These are phyloP conservation scores for Camptophora hylomeconis DNA, from an alignment of 2,329 filamentous ascomycete genomes.

Conservation along the genomic window DNA sequence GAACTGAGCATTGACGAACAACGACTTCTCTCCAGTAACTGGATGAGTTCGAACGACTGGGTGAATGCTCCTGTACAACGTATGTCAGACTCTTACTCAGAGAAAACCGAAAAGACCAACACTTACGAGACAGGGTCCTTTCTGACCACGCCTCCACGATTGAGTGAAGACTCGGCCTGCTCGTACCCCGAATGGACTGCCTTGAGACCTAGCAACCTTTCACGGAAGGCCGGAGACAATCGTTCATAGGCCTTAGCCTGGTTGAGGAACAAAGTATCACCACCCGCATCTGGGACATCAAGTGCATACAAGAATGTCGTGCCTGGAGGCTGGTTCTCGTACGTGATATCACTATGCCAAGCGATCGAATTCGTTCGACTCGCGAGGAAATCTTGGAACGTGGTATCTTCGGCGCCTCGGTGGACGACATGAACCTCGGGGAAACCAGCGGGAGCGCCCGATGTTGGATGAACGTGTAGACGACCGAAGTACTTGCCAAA, in stretches of 20 bases:
- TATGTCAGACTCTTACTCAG: slow-evolving; percentile 1
- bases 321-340: slow-evolving; percentile 76
- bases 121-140: slow-evolving; percentile 28
- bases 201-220: slow-evolving; percentile 66
- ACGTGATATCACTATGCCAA: slow-evolving; percentile 76
- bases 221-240: slow-evolving; percentile 64
- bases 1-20: slow-evolving; percentile 38
- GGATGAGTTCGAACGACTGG: slow-evolving; percentile 36
- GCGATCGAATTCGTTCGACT: slow-evolving; percentile 67
- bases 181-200: slow-evolving; percentile 70
- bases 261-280: slow-evolving; percentile 74
- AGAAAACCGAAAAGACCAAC: not conserved
- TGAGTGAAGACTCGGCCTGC: slow-evolving; percentile 56
- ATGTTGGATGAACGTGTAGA: slow-evolving; percentile 70
- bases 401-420: slow-evolving; percentile 52
- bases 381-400: slow-evolving; percentile 48
- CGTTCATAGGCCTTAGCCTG: slow-evolving; percentile 69
- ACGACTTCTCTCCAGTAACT: slow-evolving; percentile 35
- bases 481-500: slow-evolving; percentile 65
- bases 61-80: slow-evolving; percentile 20
- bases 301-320: slow-evolving; percentile 82
- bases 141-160: slow-evolving; percentile 29
- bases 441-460: slow-evolving; percentile 58
- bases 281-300: slow-evolving; percentile 67
- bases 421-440: slow-evolving; percentile 71